A percentile compares a stretch with the other conserved stretches of the same genome.
Evolutionary conservation across 805 yeast genomes (phyloP).

Genomic region (Zygosaccharomyces siamensis): DNA sequence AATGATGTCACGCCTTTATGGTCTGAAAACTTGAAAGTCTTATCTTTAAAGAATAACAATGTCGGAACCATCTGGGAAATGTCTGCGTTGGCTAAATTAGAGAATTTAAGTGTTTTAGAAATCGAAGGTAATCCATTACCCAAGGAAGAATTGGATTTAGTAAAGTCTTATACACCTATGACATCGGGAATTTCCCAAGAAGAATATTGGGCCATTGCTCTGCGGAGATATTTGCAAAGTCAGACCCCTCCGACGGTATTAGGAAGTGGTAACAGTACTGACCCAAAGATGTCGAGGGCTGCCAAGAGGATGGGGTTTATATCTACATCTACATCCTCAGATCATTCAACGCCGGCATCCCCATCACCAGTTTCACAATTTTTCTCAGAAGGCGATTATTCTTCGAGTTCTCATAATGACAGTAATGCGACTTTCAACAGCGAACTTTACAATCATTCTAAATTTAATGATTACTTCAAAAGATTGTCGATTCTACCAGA

Average conservation of each 20-base stretch:
- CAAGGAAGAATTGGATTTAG: slow-evolving; percentile 43
- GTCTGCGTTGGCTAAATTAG: slow-evolving; percentile 50
- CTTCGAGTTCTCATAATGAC: slow-evolving; percentile 9
- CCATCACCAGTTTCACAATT: slow-evolving; percentile 12
- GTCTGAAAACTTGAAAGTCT: slow-evolving; percentile 44
- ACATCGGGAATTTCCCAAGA: slow-evolving; percentile 37
- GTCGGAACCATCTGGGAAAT: slow-evolving; percentile 43
- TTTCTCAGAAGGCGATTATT: slow-evolving; percentile 1
- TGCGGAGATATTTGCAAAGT: slow-evolving; percentile 27
- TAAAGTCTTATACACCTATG: slow-evolving; percentile 37
- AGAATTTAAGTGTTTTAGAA: slow-evolving; percentile 52
- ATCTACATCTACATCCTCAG: slow-evolving; percentile 18
- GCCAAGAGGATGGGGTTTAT: slow-evolving; percentile 75
- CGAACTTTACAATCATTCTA: slow-evolving; percentile 34
- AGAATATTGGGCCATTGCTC: slow-evolving; percentile 36
- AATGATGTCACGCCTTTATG: slow-evolving; percentile 38
- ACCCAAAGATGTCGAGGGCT: slow-evolving; percentile 45
- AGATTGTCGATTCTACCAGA: slow-evolving; percentile 63
- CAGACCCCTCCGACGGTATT: slow-evolving; percentile 9
- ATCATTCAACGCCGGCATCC: slow-evolving; percentile 5
- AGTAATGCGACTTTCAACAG: slow-evolving; percentile 8
- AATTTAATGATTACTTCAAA: slow-evolving; percentile 59
- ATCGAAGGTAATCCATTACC: slow-evolving; percentile 55
- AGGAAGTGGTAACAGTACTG: slow-evolving; percentile 14
- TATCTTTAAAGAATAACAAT: slow-evolving; percentile 58